Evolutionary conservation across 164 flowering plant species (phyloP).

Genomic region (Sextonia rubra): DNA sequence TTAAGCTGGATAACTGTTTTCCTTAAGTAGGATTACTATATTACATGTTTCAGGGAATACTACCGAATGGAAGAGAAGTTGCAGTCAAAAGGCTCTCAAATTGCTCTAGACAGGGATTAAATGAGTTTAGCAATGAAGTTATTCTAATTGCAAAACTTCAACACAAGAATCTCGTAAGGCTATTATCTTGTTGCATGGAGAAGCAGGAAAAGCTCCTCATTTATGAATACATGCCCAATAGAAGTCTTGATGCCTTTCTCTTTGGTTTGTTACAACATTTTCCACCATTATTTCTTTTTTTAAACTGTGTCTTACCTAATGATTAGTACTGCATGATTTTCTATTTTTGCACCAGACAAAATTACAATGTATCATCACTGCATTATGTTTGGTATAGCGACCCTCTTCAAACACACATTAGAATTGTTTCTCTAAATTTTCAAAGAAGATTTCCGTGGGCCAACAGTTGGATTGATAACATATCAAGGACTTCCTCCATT

Average conservation of each 20-base stretch:
- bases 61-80: conserved; percentile 25
- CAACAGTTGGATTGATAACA: too few relatives aligned
- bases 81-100: conserved; percentile 44
- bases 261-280: conserved; percentile 20
- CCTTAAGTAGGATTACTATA: neutral
- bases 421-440: too few relatives aligned
- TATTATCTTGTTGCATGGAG: conserved; percentile 32
- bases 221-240: conserved; percentile 37
- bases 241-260: conserved; percentile 27
- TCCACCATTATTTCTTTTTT: too few relatives aligned
- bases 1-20: too few relatives aligned
- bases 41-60: conserved; percentile 20
- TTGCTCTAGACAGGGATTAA: conserved; percentile 30
- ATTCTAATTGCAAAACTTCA: conserved; percentile 35
- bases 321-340: too few relatives aligned
- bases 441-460: too few relatives aligned
- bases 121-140: conserved; percentile 36
- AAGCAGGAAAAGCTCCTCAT: conserved; percentile 33
- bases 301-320: too few relatives aligned
- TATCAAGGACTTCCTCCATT: too few relatives aligned
- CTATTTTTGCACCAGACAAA: too few relatives aligned
- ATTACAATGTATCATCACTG: too few relatives aligned
- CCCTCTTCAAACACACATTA: too few relatives aligned
- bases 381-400: too few relatives aligned
- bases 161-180: conserved; percentile 37